Conservation (phyloP, 1,284 basidiomycete genomes). For the Agaricales sp. region DNA sequence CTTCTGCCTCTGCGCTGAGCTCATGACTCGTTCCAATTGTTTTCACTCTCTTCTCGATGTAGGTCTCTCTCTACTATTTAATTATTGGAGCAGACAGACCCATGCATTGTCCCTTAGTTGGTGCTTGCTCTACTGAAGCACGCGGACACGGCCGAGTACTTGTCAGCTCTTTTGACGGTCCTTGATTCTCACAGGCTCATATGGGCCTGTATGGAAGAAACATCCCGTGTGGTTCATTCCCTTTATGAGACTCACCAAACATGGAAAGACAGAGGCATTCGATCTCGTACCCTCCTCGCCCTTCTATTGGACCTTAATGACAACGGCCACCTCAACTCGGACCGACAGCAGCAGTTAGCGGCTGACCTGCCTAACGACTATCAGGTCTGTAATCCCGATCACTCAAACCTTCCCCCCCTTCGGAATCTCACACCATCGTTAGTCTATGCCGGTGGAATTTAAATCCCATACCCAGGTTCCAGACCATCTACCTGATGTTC, state of each 20-base stretch:
- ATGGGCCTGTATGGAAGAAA: slow-evolving; percentile 58
- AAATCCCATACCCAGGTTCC: not conserved
- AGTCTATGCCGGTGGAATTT: no score
- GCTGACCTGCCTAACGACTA: slow-evolving; percentile 43
- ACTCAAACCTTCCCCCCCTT: no score
- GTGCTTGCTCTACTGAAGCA: slow-evolving; percentile 46
- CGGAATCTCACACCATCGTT: no score
- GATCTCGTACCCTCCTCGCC: slow-evolving; percentile 49
- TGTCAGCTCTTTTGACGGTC: slow-evolving; percentile 46
- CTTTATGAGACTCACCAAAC: slow-evolving; percentile 52
- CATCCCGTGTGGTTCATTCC: slow-evolving; percentile 39
- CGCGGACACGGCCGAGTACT: slow-evolving; percentile 36
- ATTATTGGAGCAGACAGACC: slow-evolving; percentile 5
- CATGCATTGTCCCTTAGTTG: slow-evolving; percentile 42
- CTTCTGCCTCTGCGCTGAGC: slow-evolving; percentile 48
- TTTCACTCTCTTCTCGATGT: slow-evolving; percentile 63
- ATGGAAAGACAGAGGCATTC: slow-evolving; percentile 53
- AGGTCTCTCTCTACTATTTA: slow-evolving; percentile 13
- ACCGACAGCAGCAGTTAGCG: slow-evolving; percentile 43
- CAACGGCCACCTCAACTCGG: slow-evolving; percentile 38
- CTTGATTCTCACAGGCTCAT: slow-evolving; percentile 50
- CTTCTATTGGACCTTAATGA: slow-evolving; percentile 57
- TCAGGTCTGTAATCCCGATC: slow-evolving; percentile 39
- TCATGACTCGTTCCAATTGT: slow-evolving; percentile 51
- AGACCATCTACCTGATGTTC: slow-evolving; percentile 4